A percentile compares a stretch with the other conserved stretches of the same genome.
Conservation (phyloP, 2,329 filamentous ascomycete genomes). For the Penicillium freii region DNA sequence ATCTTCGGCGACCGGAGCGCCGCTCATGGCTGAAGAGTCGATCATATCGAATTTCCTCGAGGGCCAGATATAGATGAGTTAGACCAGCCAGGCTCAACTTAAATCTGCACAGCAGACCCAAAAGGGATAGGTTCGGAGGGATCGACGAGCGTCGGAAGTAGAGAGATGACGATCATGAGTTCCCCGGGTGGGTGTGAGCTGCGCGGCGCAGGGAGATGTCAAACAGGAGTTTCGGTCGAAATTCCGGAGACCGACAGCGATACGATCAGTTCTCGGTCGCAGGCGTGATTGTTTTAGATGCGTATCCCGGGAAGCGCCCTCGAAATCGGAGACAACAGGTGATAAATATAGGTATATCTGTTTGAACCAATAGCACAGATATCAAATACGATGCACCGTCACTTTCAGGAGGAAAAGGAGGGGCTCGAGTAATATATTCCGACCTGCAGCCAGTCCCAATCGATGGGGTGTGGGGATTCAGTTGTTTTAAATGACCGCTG, state of each 20-base stretch:
- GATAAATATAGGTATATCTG: slow-evolving; percentile 9
- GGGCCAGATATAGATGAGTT: slow-evolving; percentile 16
- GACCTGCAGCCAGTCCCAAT: slow-evolving; percentile 22
- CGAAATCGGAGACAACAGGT: neutral
- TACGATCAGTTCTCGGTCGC: neutral
- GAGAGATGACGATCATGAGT: slow-evolving; percentile 32
- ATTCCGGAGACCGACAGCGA: neutral
- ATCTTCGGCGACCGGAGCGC: slow-evolving; percentile 63
- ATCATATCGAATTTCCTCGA: slow-evolving; percentile 36
- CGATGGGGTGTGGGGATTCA: slow-evolving; percentile 15
- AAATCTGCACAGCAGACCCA: slow-evolving; percentile 37
- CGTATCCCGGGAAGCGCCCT: neutral
- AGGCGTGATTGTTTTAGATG: neutral
- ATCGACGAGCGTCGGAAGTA: slow-evolving; percentile 28
- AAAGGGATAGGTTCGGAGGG: slow-evolving; percentile 15
- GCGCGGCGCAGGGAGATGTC: slow-evolving; percentile 3
- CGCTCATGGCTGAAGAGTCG: slow-evolving; percentile 32
- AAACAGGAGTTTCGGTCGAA: slow-evolving; percentile 1
- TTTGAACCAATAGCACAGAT: slow-evolving; percentile 10
- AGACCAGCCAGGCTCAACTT: slow-evolving; percentile 26
- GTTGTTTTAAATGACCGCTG: slow-evolving; percentile 29
- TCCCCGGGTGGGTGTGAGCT: slow-evolving; percentile 17
- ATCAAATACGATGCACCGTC: slow-evolving; percentile 16
- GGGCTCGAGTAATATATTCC: slow-evolving; percentile 15
- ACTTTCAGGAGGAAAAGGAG: slow-evolving; percentile 13